Conservation (phyloP, 345 rosid genomes). For the Capsella bursapastoris region DNA sequence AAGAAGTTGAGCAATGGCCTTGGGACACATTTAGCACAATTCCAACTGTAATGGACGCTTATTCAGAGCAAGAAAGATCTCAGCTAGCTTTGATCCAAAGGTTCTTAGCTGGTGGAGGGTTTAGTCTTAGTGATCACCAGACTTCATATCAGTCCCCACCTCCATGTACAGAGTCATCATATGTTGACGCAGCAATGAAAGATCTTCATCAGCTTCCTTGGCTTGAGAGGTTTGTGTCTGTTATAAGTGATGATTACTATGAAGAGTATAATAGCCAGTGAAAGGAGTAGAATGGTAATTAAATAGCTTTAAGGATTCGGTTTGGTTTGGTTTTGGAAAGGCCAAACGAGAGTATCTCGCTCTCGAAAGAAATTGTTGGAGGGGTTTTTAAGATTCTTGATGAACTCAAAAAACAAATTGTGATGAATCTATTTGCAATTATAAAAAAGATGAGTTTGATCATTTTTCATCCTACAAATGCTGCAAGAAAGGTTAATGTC, state of each 20-base stretch:
- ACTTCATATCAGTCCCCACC: conserved; percentile 78
- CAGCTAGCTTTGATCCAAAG: conserved; percentile 90
- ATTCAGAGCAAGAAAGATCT: conserved; percentile 95
- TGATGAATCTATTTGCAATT: conserved; percentile 33
- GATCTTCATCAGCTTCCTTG: conserved; percentile 98
- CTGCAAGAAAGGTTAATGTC: background rate
- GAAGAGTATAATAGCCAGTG: conserved; percentile 74
- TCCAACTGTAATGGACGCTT: conserved; percentile 86
- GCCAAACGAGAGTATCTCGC: conserved; percentile 56
- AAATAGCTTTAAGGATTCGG: conserved; percentile 19
- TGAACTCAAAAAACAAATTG: conserved; percentile 8
- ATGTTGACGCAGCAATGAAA: conserved; percentile 86
- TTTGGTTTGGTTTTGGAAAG: conserved; percentile 23
- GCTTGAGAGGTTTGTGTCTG: conserved; percentile 98
- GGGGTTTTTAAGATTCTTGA: conserved; percentile 35
- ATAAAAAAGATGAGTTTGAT: conserved; percentile 17
- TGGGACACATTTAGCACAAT: conserved; percentile 90
- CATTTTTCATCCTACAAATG: conserved; percentile 13
- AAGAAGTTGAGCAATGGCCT: conserved; percentile 95
- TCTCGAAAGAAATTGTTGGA: conserved; percentile 35
- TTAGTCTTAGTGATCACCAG: conserved; percentile 85
- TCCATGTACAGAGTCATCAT: conserved; percentile 72
- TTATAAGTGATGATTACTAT: conserved; percentile 89
- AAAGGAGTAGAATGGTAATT: conserved; percentile 36
- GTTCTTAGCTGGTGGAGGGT: conserved; percentile 88